Evolutionary conservation across 768 basidiomycete species (phyloP).

Genomic region (Pleurotus salmoneostramineus): DNA sequence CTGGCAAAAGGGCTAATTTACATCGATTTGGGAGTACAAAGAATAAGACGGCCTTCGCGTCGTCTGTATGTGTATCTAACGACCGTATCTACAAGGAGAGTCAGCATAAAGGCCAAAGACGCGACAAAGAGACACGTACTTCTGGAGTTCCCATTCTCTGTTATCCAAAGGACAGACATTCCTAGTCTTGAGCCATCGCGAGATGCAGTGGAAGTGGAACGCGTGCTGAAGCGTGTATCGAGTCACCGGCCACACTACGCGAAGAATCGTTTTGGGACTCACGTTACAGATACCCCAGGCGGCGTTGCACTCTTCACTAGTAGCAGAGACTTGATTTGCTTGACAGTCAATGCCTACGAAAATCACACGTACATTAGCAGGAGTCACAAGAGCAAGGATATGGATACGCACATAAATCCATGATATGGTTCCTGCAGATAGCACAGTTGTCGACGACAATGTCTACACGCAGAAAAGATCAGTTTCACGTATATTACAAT

Average conservation of each 20-base stretch:
- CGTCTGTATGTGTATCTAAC: conserved; percentile 21
- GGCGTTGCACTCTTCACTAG: conserved; percentile 94
- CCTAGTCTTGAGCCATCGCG: conserved; percentile 97
- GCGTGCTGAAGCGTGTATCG: too few species aligned
- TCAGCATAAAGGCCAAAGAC: background rate
- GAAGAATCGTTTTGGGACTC: too few species aligned
- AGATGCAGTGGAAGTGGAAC: conserved; percentile 99
- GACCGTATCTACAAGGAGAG: conserved; percentile 33
- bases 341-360: conserved; percentile 97
- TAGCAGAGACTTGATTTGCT: conserved; percentile 96
- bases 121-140: conserved; percentile 48
- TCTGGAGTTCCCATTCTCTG: conserved; percentile 95
- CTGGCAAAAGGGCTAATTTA: background rate
- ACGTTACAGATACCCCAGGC: conserved; percentile 99
- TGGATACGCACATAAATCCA: conserved; percentile 87
- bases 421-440: conserved; percentile 99
- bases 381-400: background rate
- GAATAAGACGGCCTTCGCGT: background rate
- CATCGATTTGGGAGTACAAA: background rate
- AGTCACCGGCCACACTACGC: too few species aligned
- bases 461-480: conserved; percentile 42
- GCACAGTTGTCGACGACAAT: conserved; percentile 99
- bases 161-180: conserved; percentile 95
- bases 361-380: background rate
- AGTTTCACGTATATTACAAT: background rate